phyloP scores from a whole-genome alignment of 345 rosid species.

The Geranium brycei region DNA sequence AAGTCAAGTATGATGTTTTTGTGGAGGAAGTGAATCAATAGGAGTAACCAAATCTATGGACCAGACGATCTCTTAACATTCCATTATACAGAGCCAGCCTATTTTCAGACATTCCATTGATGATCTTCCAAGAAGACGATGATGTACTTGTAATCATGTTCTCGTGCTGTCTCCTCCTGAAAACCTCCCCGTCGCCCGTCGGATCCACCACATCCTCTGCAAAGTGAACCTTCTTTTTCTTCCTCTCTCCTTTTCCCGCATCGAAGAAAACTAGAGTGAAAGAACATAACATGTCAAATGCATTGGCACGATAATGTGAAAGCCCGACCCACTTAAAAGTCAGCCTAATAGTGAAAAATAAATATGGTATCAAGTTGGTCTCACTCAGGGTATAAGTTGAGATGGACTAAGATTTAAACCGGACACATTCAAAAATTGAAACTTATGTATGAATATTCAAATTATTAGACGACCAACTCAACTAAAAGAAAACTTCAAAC shows the following conservation, averaged over 20 bases:
- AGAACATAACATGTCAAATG: too few species aligned
- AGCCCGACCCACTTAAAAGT: not conserved
- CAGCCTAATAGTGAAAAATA: too few species aligned
- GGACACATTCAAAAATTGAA: too few species aligned
- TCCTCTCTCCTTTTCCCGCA: slow-evolving; percentile 14
- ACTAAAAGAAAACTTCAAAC: too few species aligned
- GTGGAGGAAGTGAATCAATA: slow-evolving; percentile 6
- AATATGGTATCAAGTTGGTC: too few species aligned
- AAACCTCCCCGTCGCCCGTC: slow-evolving; percentile 29
- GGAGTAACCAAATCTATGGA: slow-evolving; percentile 36
- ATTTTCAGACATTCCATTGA: slow-evolving; percentile 43
- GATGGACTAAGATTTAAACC: too few species aligned
- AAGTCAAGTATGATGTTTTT: too few species aligned
- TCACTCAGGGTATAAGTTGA: too few species aligned
- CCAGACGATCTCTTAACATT: slow-evolving; percentile 45
- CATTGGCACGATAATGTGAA: not conserved
- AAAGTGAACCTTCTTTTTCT: slow-evolving; percentile 37
- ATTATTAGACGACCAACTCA: too few species aligned
- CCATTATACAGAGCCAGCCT: slow-evolving; percentile 58
- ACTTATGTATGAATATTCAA: too few species aligned
- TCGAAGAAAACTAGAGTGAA: slow-evolving; percentile 5
- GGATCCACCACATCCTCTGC: slow-evolving; percentile 55
- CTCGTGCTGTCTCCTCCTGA: slow-evolving; percentile 21
- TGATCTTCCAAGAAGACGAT: slow-evolving; percentile 1
- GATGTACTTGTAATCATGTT: slow-evolving; percentile 5